phyloP scores from a whole-genome alignment of 148 eudicot genomes.

The Oxyria digyna region DNA sequence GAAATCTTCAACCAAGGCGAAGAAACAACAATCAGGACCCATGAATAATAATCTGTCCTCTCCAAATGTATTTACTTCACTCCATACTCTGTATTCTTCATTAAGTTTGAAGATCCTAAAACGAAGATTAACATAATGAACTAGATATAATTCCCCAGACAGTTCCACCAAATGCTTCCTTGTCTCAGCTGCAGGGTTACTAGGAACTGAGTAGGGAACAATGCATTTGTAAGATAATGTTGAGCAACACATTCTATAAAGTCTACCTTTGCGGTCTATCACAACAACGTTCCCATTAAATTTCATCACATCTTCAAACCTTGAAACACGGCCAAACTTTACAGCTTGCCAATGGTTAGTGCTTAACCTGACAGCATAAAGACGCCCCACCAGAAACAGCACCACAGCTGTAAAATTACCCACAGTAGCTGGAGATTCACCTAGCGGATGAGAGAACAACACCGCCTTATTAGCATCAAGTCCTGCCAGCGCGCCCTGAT shows the following conservation, averaged over 20 bases:
- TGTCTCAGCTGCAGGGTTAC: slow-evolving; percentile 1
- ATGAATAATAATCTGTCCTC: slow-evolving; percentile 11
- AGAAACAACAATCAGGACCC: slow-evolving; percentile 12
- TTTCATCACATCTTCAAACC: slow-evolving; percentile 12
- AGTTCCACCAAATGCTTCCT: slow-evolving; percentile 14
- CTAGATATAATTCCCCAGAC: slow-evolving; percentile 10
- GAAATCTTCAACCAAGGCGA: slow-evolving; percentile 9
- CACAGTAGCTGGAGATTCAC: neutral
- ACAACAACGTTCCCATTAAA: slow-evolving; percentile 10
- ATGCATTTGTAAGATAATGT: neutral
- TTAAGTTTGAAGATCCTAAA: slow-evolving; percentile 12
- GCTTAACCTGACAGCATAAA: neutral
- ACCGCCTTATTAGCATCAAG: slow-evolving; percentile 6
- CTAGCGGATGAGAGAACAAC: neutral
- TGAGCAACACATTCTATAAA: slow-evolving; percentile 1
- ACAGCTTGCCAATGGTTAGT: slow-evolving; percentile 1
- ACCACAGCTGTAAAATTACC: slow-evolving; percentile 8
- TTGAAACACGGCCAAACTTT: slow-evolving; percentile 13
- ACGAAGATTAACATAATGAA: neutral
- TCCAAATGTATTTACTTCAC: slow-evolving; percentile 10
- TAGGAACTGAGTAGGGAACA: neutral
- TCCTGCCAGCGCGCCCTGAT: neutral
- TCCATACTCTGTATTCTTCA: slow-evolving; percentile 8
- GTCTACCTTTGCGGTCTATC: slow-evolving; percentile 18
- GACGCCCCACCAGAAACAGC: slow-evolving; percentile 1